Evolutionary conservation across 2,329 filamentous ascomycete genomes (phyloP).

Genomic region (Neonectria magnoliae): DNA sequence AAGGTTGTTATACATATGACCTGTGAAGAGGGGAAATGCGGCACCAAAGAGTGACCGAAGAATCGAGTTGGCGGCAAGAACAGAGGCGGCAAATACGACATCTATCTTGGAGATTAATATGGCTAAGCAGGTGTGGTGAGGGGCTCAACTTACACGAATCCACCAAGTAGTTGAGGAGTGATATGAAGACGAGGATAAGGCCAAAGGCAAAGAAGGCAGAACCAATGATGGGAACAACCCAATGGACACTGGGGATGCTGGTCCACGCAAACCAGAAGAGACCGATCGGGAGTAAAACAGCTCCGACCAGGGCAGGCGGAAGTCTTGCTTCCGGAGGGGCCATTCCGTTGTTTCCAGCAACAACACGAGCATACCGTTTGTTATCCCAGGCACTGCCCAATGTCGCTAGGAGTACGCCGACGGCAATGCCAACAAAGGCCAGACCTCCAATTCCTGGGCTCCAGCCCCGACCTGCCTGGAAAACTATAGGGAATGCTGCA

Average conservation of each 20-base stretch:
- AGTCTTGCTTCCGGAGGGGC: conserved; percentile 62
- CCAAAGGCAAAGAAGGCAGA: conserved; percentile 48
- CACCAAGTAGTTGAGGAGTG: conserved; percentile 64
- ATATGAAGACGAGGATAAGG: conserved; percentile 64
- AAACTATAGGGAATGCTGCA: conserved; percentile 71
- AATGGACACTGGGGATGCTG: conserved; percentile 59
- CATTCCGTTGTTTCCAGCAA: conserved; percentile 47
- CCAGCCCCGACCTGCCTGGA: conserved; percentile 68
- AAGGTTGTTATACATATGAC: conserved; percentile 22
- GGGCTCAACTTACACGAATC: conserved; percentile 49
- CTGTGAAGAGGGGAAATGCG: conserved; percentile 74
- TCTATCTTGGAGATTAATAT: conserved; percentile 40
- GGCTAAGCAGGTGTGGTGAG: too few relatives aligned
- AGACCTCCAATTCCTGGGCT: conserved; percentile 67
- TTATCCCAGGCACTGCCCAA: conserved; percentile 47
- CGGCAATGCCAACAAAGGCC: conserved; percentile 73
- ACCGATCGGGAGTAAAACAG: conserved; percentile 62
- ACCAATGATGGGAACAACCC: conserved; percentile 55
- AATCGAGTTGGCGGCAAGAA: conserved; percentile 73
- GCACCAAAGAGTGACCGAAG: conserved; percentile 74
- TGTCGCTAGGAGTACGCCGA: conserved; percentile 63
- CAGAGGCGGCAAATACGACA: conserved; percentile 76
- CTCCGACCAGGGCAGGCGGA: conserved; percentile 64
- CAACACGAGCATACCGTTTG: conserved; percentile 40
- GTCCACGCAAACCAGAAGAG: conserved; percentile 70